Evolutionary conservation across 2,329 filamentous ascomycete genomes (phyloP).

Genomic region (Paecilomyces sp.): DNA sequence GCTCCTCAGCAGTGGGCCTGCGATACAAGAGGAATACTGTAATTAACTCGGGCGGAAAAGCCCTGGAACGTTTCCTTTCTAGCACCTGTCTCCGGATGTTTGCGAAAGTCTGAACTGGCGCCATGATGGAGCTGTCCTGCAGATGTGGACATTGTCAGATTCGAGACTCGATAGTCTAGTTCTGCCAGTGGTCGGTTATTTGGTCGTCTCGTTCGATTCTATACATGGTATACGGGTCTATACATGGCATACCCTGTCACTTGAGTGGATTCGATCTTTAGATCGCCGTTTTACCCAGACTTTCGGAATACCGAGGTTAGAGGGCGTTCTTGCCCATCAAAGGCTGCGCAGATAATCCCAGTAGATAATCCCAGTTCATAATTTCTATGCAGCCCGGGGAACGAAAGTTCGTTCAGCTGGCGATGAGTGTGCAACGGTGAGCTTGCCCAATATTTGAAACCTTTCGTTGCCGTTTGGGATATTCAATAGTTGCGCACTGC

Average conservation of each 20-base stretch:
- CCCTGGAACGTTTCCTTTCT: background rate
- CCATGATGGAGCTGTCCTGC: background rate
- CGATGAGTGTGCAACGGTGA: background rate
- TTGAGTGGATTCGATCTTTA: background rate
- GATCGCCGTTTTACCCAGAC: background rate
- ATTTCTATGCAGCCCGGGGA: background rate
- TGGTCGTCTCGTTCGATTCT: background rate
- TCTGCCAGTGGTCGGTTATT: background rate
- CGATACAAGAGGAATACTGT: background rate
- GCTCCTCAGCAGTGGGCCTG: background rate
- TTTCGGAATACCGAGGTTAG: background rate
- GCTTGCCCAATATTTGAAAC: background rate
- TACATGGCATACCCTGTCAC: background rate
- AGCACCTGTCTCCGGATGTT: background rate
- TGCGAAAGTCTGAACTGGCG: background rate
- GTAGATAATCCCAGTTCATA: background rate
- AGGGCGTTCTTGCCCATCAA: background rate
- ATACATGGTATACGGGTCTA: no score
- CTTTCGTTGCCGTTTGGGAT: background rate
- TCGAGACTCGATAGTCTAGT: background rate
- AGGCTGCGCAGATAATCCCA: background rate
- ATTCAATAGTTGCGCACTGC: background rate
- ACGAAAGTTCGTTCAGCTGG: background rate
- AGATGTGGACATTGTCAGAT: background rate
- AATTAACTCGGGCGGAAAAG: background rate